Evolutionary conservation across 352 stramenopile genomes (phyloP).

Genomic region (Globisporangium lucens): DNA sequence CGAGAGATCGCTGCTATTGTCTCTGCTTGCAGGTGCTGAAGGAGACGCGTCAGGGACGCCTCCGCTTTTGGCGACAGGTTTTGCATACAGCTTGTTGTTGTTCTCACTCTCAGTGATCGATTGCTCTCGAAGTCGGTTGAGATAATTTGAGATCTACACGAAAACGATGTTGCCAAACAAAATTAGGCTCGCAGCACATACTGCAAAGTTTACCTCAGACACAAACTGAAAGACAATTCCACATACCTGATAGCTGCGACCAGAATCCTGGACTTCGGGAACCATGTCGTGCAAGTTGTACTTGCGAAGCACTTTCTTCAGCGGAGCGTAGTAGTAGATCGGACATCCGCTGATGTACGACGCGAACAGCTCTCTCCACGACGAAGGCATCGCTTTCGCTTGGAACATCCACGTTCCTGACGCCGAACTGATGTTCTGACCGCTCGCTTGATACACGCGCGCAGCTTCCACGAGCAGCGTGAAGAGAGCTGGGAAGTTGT

Average conservation of each 20-base stretch:
- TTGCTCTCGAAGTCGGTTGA: conserved; percentile 73
- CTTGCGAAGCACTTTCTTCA: conserved; percentile 83
- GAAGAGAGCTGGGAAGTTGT: conserved; percentile 86
- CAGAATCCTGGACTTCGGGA: conserved; percentile 75
- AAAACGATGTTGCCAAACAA: background rate
- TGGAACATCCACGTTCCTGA: conserved; percentile 82
- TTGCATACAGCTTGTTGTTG: conserved; percentile 76
- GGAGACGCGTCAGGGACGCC: conserved; percentile 36
- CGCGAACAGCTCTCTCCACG: conserved; percentile 80
- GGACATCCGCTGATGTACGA: conserved; percentile 72
- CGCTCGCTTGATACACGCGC: conserved; percentile 76
- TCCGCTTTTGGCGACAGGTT: conserved; percentile 24
- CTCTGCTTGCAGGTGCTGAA: conserved; percentile 26
- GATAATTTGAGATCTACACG: conserved; percentile 57
- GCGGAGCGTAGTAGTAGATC: conserved; percentile 77
- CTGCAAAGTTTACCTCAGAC: background rate
- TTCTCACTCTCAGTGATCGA: conserved; percentile 70
- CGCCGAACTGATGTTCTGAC: conserved; percentile 67
- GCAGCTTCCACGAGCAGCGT: conserved; percentile 78
- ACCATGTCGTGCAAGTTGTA: conserved; percentile 89
- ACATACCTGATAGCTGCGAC: conserved; percentile 74
- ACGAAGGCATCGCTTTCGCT: conserved; percentile 82
- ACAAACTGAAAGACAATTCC: background rate
- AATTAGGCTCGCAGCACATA: background rate
- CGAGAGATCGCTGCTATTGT: conserved; percentile 26